phyloP scores from a whole-genome alignment of 2,329 filamentous ascomycete genomes.

The Chrysoporthe puriensis region DNA sequence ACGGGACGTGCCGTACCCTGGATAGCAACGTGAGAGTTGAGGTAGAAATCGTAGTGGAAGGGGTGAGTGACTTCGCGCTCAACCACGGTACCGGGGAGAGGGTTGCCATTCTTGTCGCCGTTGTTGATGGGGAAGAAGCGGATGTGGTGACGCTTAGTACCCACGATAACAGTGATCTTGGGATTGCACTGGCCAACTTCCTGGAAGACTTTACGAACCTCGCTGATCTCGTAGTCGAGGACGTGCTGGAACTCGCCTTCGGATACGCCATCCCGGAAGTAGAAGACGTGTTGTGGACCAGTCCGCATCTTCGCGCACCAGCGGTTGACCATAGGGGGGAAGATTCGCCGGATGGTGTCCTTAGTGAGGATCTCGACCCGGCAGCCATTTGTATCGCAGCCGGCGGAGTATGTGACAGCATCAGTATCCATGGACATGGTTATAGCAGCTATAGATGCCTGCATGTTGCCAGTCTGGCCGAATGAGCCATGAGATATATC shows the following conservation, averaged over 20 bases:
- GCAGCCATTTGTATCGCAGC: conserved; percentile 80
- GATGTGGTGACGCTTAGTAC: conserved; percentile 92
- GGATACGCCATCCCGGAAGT: conserved; percentile 90
- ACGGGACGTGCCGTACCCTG: conserved; percentile 93
- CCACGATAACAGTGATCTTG: conserved; percentile 84
- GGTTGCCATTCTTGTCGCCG: conserved; percentile 77
- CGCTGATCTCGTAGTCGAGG: conserved; percentile 73
- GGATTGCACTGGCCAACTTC: conserved; percentile 45
- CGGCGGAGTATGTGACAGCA: conserved; percentile 76
- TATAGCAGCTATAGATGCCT: conserved; percentile 81
- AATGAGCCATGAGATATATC: conserved; percentile 87
- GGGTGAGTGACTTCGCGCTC: conserved; percentile 91
- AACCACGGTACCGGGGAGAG: conserved; percentile 83
- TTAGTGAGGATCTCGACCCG: conserved; percentile 78
- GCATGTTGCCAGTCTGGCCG: conserved; percentile 52
- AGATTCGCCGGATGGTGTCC: conserved; percentile 66
- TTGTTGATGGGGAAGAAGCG: conserved; percentile 78
- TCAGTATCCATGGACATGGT: conserved; percentile 77
- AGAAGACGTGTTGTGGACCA: conserved; percentile 77
- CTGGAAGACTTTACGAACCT: conserved; percentile 66
- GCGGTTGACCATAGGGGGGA: conserved; percentile 63
- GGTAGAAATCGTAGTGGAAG: conserved; percentile 85
- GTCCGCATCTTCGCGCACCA: conserved; percentile 66
- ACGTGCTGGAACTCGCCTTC: conserved; percentile 85
- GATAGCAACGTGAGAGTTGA: conserved; percentile 70